phyloP scores from a whole-genome alignment of 768 basidiomycete species.

The Mycena albidolilacea region DNA sequence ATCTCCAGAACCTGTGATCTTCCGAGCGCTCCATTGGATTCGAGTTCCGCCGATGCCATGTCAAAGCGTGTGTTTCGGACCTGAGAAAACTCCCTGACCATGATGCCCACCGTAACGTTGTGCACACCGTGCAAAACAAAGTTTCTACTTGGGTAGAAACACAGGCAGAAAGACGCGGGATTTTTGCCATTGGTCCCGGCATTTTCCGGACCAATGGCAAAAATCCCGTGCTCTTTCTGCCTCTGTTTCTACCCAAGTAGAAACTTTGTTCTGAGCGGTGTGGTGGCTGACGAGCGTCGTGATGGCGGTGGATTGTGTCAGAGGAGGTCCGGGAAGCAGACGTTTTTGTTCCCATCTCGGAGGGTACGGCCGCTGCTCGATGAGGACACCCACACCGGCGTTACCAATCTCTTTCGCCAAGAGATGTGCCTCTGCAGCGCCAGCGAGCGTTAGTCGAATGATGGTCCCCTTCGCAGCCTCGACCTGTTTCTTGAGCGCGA shows the following conservation, averaged over 20 bases:
- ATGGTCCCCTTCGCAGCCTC: constrained; percentile 54
- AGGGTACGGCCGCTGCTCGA: constrained; percentile 77
- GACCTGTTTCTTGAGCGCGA: constrained; percentile 72
- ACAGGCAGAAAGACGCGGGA: no score
- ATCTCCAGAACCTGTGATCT: constrained; percentile 24
- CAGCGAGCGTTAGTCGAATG: constrained; percentile 65
- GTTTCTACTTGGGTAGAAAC: no score
- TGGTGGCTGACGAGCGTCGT: constrained; percentile 66
- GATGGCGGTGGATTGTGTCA: constrained; percentile 70
- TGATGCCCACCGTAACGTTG: constrained; percentile 78
- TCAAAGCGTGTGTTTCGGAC: constrained; percentile 83
- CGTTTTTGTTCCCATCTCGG: constrained; percentile 71
- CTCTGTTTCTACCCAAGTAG: no score
- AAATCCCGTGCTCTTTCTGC: no score
- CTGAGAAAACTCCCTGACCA: constrained; percentile 64
- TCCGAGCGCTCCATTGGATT: constrained; percentile 54
- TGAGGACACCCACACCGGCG: constrained; percentile 78
- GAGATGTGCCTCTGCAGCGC: constrained; percentile 74
- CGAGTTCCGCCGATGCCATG: constrained; percentile 60
- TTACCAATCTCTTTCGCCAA: constrained; percentile 74
- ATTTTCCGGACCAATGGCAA: no score
- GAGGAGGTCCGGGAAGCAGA: constrained; percentile 79
- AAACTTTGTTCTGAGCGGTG: no score
- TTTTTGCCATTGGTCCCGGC: no score
- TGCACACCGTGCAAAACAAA: no score